Base-by-base conservation (phyloP, 345 rosid species). In the Brassica nigra region DNA sequence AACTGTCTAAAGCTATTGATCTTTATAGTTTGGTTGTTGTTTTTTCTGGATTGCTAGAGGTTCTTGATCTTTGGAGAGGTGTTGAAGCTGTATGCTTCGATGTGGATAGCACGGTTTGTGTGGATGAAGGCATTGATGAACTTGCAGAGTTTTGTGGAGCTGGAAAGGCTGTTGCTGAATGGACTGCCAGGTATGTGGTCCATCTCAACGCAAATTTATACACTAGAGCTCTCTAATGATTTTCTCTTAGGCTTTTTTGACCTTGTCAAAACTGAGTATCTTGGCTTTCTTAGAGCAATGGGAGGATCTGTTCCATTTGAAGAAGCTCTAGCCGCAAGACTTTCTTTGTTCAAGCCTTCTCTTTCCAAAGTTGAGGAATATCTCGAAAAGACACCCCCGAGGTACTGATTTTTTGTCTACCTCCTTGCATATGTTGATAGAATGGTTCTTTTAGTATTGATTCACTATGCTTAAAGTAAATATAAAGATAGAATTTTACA, bases 111-210 rank as follows among this genome's bases (percentile, higher is more conserved):
- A 95, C 99, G 5, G 99, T 92, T 23, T 95, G 99, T 73, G 66
- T 86, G 64, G 98, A 95, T 79, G 99, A 95, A 87, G 99, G 99
- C 49, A 92, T 95, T 47, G 98, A 95, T 79, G 98, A 95, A 81
- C 92, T 95, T 79, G 99, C 99, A 0, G 99, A 95, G 61, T 95
- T 91, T 76, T 95, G 99, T 88, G 98, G 98, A 78, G 98, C 97
- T 68, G 97, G 98, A 78, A 87, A 89, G 74, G 98, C 98, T 77
- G 98, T 92, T 80, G 97, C 97, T 12, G 98, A 90, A 80, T 95
- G 97, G 98, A 91, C 98, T 69, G 95, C 92, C 47, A 95, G 97
- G 98, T 95, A 83, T 79, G 65, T 73, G 84, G 30, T 61, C 67
- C 58, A 61, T 62, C 58, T 12, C 42, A 15, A 65, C n/a, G 16